A percentile compares a stretch with the other conserved stretches of the same genome.
Conservation (phyloP, 2,329 filamentous ascomycete species). For the Aspergillus sclerotialis region DNA sequence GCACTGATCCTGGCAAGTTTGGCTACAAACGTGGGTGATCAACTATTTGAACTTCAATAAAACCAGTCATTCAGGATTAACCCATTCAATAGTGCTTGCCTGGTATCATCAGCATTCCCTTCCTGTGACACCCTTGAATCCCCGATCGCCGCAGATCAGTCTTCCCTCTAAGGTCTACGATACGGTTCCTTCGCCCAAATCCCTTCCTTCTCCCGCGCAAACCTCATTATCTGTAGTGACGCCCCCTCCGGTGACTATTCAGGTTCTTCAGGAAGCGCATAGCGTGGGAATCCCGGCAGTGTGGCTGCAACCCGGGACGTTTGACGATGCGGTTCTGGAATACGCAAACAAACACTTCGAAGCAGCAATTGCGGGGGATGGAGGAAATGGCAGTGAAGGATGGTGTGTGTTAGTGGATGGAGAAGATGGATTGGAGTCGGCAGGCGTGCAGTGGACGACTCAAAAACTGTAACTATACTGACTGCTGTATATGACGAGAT, state of each 20-base stretch:
- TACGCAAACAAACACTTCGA: slow-evolving; percentile 65
- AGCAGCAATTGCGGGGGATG: slow-evolving; percentile 60
- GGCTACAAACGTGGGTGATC: slow-evolving; percentile 68
- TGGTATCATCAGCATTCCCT: slow-evolving; percentile 80
- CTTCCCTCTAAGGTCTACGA: slow-evolving; percentile 53
- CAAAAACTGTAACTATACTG: slow-evolving; percentile 32
- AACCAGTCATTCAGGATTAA: slow-evolving; percentile 3
- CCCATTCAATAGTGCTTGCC: slow-evolving; percentile 59
- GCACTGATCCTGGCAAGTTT: slow-evolving; percentile 75
- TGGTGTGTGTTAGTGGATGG: slow-evolving; percentile 89
- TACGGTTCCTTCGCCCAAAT: slow-evolving; percentile 59
- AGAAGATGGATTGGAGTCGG: slow-evolving; percentile 52
- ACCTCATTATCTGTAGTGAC: slow-evolving; percentile 84
- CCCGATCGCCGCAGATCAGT: slow-evolving; percentile 57
- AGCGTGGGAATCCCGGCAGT: slow-evolving; percentile 65
- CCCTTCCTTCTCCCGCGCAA: slow-evolving; percentile 58
- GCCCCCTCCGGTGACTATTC: slow-evolving; percentile 67
- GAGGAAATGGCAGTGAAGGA: slow-evolving; percentile 61
- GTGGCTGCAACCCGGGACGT: slow-evolving; percentile 88
- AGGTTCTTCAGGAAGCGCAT: slow-evolving; percentile 71
- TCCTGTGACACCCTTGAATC: slow-evolving; percentile 78
- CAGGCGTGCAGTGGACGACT: slow-evolving; percentile 45
- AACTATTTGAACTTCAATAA: not conserved
- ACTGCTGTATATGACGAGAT: not conserved
- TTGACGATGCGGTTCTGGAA: slow-evolving; percentile 65